Conservation (phyloP, 1,284 basidiomycete species). For the Cryptococcus sp. region DNA sequence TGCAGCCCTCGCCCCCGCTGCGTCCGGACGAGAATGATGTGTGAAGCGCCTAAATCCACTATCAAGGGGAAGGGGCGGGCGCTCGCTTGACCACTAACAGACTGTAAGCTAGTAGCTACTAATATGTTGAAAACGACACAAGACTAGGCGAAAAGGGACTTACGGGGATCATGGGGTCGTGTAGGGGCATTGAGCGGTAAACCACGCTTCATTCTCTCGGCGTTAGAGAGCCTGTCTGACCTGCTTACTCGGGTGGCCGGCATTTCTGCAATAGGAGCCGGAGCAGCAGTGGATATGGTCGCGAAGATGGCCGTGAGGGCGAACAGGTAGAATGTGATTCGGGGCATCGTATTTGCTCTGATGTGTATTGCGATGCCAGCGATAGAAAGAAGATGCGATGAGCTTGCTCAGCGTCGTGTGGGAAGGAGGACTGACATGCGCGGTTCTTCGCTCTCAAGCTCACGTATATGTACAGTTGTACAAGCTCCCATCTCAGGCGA, state of each 20-base stretch:
- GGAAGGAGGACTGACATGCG: no score
- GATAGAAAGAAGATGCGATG: no score
- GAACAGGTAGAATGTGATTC: background rate
- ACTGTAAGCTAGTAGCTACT: background rate
- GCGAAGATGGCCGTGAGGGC: background rate
- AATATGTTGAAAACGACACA: background rate
- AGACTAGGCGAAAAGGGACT: background rate
- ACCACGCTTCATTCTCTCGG: constrained; percentile 10
- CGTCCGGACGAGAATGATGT: no score
- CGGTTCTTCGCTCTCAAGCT: no score
- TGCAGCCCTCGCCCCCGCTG: no score
- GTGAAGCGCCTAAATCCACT: no score
- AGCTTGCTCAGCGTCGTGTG: no score
- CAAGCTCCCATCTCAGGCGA: no score
- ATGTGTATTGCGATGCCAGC: no score
- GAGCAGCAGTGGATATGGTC: background rate
- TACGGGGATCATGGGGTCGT: constrained; percentile 9
- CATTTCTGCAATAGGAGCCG: background rate
- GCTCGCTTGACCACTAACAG: no score
- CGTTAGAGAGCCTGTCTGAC: constrained; percentile 9
- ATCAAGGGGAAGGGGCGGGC: no score
- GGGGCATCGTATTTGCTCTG: background rate
- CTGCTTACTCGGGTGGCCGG: background rate
- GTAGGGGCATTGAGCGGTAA: constrained; percentile 9
- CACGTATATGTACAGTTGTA: no score